A percentile compares a stretch with the other conserved stretches of the same genome.
Conservation (phyloP, 768 basidiomycete species). For the Psilocybe tampanensis region DNA sequence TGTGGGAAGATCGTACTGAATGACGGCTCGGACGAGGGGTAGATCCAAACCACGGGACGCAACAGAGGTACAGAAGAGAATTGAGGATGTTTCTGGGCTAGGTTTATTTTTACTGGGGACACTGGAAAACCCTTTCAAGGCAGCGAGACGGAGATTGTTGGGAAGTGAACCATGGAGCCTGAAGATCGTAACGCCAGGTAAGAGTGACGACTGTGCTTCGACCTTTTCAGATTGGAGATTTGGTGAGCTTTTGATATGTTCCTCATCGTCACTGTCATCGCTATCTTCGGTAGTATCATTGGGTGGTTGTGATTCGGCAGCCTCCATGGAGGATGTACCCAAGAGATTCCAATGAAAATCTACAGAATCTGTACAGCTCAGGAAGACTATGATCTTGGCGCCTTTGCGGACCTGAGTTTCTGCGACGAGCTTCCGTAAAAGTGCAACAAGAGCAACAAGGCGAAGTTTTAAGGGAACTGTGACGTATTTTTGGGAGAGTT, state of each 20-base stretch:
- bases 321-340: conserved; percentile 70
- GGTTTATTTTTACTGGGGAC: conserved; percentile 29
- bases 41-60: conserved; percentile 98
- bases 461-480: conserved; percentile 91
- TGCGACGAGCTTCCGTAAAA: conserved; percentile 79
- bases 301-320: conserved; percentile 24
- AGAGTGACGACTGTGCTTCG: conserved; percentile 67
- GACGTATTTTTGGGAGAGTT: conserved; percentile 89
- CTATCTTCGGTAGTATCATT: conserved; percentile 29
- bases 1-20: conserved; percentile 97
- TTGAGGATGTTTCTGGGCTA: conserved; percentile 46
- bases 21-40: conserved; percentile 89
- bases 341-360: conserved; percentile 94
- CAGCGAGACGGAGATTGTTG: conserved; percentile 74
- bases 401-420: conserved; percentile 54
- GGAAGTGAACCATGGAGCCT: conserved; percentile 94
- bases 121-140: conserved; percentile 80
- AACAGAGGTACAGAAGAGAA: conserved; percentile 94
- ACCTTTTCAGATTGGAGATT: conserved; percentile 43
- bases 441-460: conserved; percentile 86
- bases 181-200: conserved; percentile 82
- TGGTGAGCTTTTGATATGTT: conserved; percentile 16
- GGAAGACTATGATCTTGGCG: conserved; percentile 88
- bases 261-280: conserved; percentile 29
- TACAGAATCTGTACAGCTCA: conserved; percentile 97